Evolutionary conservation across 306 rosid species (phyloP).

Genomic region (Comarum palustre): DNA sequence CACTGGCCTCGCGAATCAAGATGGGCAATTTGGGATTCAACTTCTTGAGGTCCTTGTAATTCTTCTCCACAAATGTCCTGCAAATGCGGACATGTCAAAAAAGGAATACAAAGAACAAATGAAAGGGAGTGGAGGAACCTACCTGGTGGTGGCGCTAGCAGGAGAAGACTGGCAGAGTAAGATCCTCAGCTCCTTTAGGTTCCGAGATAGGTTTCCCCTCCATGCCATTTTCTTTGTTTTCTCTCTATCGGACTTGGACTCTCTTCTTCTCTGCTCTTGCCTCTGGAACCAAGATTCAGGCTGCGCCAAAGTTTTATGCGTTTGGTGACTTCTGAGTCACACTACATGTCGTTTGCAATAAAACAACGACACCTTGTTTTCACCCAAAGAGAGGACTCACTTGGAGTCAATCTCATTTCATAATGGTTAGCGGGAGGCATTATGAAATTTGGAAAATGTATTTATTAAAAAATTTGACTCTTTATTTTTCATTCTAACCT

Average conservation of each 20-base stretch:
- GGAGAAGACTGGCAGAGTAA: conserved; percentile 89
- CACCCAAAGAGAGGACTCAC: not conserved
- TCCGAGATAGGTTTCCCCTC: conserved; percentile 72
- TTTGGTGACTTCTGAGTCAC: not conserved
- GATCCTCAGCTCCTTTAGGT: conserved; percentile 83
- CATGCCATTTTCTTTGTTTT: conserved; percentile 56
- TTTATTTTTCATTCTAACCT: too few relatives aligned
- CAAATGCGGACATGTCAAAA: conserved; percentile 10
- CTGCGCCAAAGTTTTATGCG: not conserved
- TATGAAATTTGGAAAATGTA: too few relatives aligned
- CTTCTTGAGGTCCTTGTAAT: conserved; percentile 76
- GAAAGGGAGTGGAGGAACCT: conserved; percentile 31
- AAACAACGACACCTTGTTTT: not conserved
- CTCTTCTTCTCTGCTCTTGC: not conserved
- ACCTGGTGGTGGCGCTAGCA: conserved; percentile 85
- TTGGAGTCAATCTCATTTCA: too few relatives aligned
- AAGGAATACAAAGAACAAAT: not conserved
- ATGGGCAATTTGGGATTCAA: conserved; percentile 85
- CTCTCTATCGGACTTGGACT: not conserved
- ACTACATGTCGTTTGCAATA: not conserved
- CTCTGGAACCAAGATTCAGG: not conserved
- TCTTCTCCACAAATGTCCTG: conserved; percentile 82
- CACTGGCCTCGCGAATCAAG: conserved; percentile 87
- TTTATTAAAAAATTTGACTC: too few relatives aligned
- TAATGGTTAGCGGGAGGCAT: too few relatives aligned